Percentiles rank a stretch among this genome's conserved stretches.
phyloP scores from a whole-genome alignment of 192 early-diverging fungal genomes.

The Linnemannia hyalina region DNA sequence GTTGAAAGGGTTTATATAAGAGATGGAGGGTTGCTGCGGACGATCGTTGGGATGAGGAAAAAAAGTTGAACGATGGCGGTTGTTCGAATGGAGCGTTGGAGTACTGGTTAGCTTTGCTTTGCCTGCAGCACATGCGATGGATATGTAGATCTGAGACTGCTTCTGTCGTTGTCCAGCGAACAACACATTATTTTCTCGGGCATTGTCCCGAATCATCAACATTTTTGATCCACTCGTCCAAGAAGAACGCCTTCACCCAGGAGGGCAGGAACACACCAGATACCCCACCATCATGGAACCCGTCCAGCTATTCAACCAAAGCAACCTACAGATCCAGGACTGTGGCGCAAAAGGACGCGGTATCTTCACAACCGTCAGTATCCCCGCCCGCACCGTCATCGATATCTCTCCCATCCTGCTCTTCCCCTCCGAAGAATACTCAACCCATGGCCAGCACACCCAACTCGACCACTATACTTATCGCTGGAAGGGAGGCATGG shows the following conservation, averaged over 20 bases:
- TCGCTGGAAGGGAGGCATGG: slow-evolving; percentile 71
- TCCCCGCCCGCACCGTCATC: slow-evolving; percentile 60
- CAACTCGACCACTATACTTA: slow-evolving; percentile 77
- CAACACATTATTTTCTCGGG: neutral
- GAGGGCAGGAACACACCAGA: neutral
- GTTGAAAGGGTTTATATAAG: neutral
- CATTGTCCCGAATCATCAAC: no score
- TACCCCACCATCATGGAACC: slow-evolving; percentile 31
- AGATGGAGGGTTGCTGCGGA: slow-evolving; percentile 2
- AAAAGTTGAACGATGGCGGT: slow-evolving; percentile 4
- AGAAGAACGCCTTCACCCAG: neutral
- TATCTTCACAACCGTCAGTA: slow-evolving; percentile 60
- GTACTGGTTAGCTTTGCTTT: neutral
- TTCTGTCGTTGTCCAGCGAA: neutral
- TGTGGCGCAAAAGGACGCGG: slow-evolving; percentile 70
- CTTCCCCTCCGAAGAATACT: slow-evolving; percentile 67
- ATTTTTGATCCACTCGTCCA: no score
- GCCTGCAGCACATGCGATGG: neutral
- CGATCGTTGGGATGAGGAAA: neutral
- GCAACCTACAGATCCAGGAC: slow-evolving; percentile 59
- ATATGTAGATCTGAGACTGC: neutral
- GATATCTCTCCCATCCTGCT: slow-evolving; percentile 72
- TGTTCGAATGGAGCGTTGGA: slow-evolving; percentile 10
- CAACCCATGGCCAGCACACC: slow-evolving; percentile 68
- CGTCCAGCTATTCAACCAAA: slow-evolving; percentile 36